A percentile compares a stretch with the other conserved stretches of the same genome.
Conservation (phyloP, 2,329 filamentous ascomycete species). For the Zymoseptoria ardabiliae region DNA sequence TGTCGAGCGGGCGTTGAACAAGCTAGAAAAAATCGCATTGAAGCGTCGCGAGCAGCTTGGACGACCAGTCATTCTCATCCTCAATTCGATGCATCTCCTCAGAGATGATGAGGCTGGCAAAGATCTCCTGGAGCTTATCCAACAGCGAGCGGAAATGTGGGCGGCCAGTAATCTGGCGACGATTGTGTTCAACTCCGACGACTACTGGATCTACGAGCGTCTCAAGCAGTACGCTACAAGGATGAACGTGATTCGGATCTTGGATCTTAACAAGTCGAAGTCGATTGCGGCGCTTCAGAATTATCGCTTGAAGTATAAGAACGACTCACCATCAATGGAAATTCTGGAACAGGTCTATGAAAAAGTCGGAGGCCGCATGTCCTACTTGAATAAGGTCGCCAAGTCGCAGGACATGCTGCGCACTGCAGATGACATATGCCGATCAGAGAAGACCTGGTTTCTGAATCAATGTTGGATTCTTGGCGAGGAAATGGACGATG, state of each 20-base stretch:
- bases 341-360: constrained; percentile 74
- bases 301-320: constrained; percentile 74
- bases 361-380: constrained; percentile 77
- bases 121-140: constrained; percentile 85
- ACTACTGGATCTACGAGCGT: constrained; percentile 97
- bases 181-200: constrained; percentile 89
- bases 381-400: constrained; percentile 84
- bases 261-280: constrained; percentile 70
- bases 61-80: constrained; percentile 77
- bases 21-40: constrained; percentile 90
- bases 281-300: constrained; percentile 69
- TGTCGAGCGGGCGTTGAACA: constrained; percentile 95
- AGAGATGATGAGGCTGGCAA: constrained; percentile 89
- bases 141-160: constrained; percentile 95
- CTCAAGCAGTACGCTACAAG: constrained; percentile 86
- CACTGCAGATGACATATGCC: constrained; percentile 66
- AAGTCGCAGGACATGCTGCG: constrained; percentile 72
- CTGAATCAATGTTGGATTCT: constrained; percentile 73
- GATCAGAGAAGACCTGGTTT: constrained; percentile 70
- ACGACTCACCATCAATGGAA: constrained; percentile 47
- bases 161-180: constrained; percentile 86
- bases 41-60: constrained; percentile 54
- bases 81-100: constrained; percentile 89
- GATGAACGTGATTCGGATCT: constrained; percentile 86
- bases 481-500: constrained; percentile 77